Evolutionary conservation across 2,329 filamentous ascomycete species (phyloP).

Genomic region (Pseudogymnoascus verrucosus): DNA sequence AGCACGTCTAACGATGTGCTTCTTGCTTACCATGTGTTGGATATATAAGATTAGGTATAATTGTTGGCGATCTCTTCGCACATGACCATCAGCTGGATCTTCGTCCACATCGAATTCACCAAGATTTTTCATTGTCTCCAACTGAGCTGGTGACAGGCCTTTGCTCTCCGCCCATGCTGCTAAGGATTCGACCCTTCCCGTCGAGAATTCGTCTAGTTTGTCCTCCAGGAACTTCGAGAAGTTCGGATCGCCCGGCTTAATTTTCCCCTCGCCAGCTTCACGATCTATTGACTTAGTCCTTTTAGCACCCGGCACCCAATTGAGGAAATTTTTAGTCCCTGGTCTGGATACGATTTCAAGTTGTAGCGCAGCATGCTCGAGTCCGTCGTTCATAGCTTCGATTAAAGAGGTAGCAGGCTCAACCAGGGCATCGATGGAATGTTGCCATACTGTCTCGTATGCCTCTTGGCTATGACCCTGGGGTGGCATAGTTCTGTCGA

Average conservation of each 20-base stretch:
- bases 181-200: not conserved
- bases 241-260: not conserved
- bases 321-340: not conserved
- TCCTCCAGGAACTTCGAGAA: not conserved
- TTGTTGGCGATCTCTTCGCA: constrained; percentile 8
- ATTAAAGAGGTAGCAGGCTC: constrained; percentile 10
- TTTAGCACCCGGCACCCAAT: constrained; percentile 8
- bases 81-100: not conserved
- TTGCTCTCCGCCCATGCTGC: constrained; percentile 6
- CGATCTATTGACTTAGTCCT: not conserved
- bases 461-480: not conserved
- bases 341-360: constrained; percentile 4
- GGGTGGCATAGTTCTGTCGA: not conserved
- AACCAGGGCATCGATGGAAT: constrained; percentile 6
- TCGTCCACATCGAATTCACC: constrained; percentile 1
- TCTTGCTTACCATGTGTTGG: constrained; percentile 8
- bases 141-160: constrained; percentile 1
- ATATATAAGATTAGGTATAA: constrained; percentile 9
- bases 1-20: not conserved
- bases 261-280: not conserved
- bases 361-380: constrained; percentile 6
- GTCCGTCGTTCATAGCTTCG: constrained; percentile 1
- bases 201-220: not conserved
- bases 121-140: not conserved
- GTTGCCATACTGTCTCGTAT: constrained; percentile 9